phyloP scores from a whole-genome alignment of 1,139 yeast species.

The Magnusiomyces ingens region DNA sequence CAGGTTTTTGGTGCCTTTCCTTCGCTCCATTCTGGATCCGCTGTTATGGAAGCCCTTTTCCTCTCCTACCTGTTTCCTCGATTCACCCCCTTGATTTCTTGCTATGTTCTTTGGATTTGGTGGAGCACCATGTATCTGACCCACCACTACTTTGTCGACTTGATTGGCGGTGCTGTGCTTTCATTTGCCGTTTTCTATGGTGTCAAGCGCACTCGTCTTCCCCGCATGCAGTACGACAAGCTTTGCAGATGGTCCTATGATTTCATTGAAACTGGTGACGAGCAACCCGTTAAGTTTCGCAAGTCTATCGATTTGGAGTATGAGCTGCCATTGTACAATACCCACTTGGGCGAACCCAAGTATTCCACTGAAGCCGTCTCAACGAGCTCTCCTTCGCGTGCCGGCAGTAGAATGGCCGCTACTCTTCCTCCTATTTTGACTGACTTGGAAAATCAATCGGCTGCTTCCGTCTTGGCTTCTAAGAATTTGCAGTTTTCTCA shows the following conservation, averaged over 20 bases:
- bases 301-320: constrained; percentile 30
- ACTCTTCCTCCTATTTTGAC: constrained; percentile 17
- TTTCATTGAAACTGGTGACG: constrained; percentile 34
- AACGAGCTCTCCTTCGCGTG: constrained; percentile 7
- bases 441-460: constrained; percentile 7
- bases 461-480: background rate
- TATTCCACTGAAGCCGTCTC: constrained; percentile 1
- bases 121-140: constrained; percentile 98
- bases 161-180: constrained; percentile 82
- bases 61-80: constrained; percentile 75
- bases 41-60: constrained; percentile 88
- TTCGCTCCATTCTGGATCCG: constrained; percentile 87
- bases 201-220: constrained; percentile 68
- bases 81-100: constrained; percentile 54
- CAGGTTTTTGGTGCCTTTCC: constrained; percentile 98
- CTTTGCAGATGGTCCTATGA: constrained; percentile 85
- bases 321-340: constrained; percentile 20
- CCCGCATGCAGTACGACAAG: constrained; percentile 53
- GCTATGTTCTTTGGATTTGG: constrained; percentile 88
- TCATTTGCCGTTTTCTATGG: constrained; percentile 65
- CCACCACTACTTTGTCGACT: constrained; percentile 89
- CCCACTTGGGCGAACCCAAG: background rate
- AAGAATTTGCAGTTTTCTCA: background rate
- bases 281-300: constrained; percentile 27
- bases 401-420: constrained; percentile 4